Base-by-base conservation (phyloP, 176 grass and related monocot species). In the Oryza nivara region DNA sequence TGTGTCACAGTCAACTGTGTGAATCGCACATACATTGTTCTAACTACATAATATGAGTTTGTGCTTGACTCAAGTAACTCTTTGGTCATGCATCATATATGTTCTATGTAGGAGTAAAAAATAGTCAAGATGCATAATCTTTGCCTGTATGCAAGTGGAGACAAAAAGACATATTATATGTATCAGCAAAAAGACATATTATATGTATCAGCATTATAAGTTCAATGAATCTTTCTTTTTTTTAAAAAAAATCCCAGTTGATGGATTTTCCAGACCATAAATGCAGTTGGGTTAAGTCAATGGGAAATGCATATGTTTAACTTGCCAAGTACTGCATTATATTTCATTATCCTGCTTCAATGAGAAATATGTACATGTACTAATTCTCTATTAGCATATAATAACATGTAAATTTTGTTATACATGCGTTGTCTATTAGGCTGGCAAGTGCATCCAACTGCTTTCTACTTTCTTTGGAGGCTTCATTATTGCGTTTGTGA, bases 401-500 rank as follows among this genome's bases (percentile, higher is more conserved):
- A 49, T 40, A 11, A 15, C 46, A 44, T 43, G 28, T 68, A 68
- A 54, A 54, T 54, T 54, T 54, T 17, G 15, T 54, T 54, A 36
- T 70, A 17, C 48, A 56, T 58, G 40, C 7, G 70, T 61, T 14
- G 43, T 66, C 74, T 78, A 36, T 79, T 86, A 97, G 95, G 92
- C 88, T 74, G 92, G 92, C 11, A 94, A 75, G 70, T 91, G 79
- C 74, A 70, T 97, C 76, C 92, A 97, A 48, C 90, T 94, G 23
- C 51, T 83, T 47, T 83, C 88, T 38, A 97, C 92, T 48, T 97
- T 97, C 52, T 52, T 94, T 73, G 95, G 88, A 15, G 95, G 92
- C 32, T 97, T 94, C 44, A 73, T 91, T 20, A 65, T 97, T 56
- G 88, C 95, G 80, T 94, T 97, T 82, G 54, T 74, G 28, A 94